phyloP scores from a whole-genome alignment of 1,284 basidiomycete species.

The Kwoniella shivajii region DNA sequence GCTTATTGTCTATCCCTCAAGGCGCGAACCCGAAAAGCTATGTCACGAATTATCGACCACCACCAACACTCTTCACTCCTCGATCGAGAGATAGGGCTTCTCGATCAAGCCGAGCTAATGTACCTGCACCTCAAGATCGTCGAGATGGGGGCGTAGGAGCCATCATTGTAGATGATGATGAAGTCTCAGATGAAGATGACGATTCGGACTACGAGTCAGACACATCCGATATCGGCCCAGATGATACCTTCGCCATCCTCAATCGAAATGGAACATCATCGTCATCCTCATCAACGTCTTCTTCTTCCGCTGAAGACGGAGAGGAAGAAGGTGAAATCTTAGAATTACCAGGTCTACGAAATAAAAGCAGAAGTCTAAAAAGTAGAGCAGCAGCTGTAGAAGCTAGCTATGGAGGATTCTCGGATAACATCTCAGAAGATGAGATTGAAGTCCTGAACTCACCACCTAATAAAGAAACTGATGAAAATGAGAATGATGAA shows the following conservation, averaged over 20 bases:
- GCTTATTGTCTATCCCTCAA: slow-evolving; percentile 33
- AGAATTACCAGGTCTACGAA: slow-evolving; percentile 7
- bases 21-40: slow-evolving; percentile 19
- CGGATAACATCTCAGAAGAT: slow-evolving; percentile 8
- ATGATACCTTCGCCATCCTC: slow-evolving; percentile 11
- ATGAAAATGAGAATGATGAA: slow-evolving; percentile 3
- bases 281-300: neutral
- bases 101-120: slow-evolving; percentile 2
- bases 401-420: neutral
- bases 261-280: slow-evolving; percentile 14
- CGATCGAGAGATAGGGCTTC: neutral
- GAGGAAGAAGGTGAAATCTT: slow-evolving; percentile 21
- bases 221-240: slow-evolving; percentile 12
- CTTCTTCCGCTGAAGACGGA: neutral
- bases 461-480: slow-evolving; percentile 5
- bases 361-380: neutral
- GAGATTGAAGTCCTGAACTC: slow-evolving; percentile 10
- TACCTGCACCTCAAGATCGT: neutral
- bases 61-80: slow-evolving; percentile 8
- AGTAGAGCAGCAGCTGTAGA: neutral
- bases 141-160: slow-evolving; percentile 19
- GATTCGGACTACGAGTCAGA: slow-evolving; percentile 20
- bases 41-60: slow-evolving; percentile 27
- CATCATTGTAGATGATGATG: slow-evolving; percentile 40
- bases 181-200: slow-evolving; percentile 21